These are phyloP conservation scores for Zasmidium angulare DNA, from an alignment of 2,329 filamentous ascomycete species.

Conservation along the genomic window DNA sequence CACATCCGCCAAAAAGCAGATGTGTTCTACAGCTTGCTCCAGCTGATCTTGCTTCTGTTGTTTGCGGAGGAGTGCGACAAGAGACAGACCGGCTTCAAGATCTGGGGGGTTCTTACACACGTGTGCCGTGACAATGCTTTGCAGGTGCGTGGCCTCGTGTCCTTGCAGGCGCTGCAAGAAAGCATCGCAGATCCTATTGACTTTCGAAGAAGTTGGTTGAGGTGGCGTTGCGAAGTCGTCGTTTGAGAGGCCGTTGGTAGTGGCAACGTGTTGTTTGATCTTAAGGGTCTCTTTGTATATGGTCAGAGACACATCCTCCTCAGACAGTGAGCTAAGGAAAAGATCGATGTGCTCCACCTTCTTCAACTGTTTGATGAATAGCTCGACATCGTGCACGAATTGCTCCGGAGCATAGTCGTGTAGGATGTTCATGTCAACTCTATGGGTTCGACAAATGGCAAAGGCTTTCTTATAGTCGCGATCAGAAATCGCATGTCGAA, in stretches of 20 bases:
- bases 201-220: conserved; percentile 55
- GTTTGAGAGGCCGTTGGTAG: conserved; percentile 12
- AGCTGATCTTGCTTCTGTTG: conserved; percentile 67
- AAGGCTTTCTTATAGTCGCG: conserved; percentile 85
- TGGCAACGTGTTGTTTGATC: conserved; percentile 29
- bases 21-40: conserved; percentile 90
- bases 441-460: conserved; percentile 81
- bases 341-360: conserved; percentile 83
- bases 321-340: conserved; percentile 61
- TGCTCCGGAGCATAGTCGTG: conserved; percentile 89
- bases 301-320: conserved; percentile 89
- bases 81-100: conserved; percentile 75
- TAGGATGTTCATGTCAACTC: conserved; percentile 96
- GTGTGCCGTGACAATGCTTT: conserved; percentile 91
- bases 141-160: conserved; percentile 66
- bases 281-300: conserved; percentile 88
- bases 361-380: conserved; percentile 82
- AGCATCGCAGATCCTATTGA: conserved; percentile 85
- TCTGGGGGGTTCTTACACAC: conserved; percentile 92
- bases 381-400: conserved; percentile 71
- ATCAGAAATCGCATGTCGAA: conserved; percentile 74
- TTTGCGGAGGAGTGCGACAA: conserved; percentile 71
- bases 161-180: conserved; percentile 68
- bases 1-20: conserved; percentile 94
- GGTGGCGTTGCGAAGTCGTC: conserved; percentile 7